Evolutionary conservation across 2,329 filamentous ascomycete species (phyloP).

Genomic region (Pseudogymnoascus sp.): DNA sequence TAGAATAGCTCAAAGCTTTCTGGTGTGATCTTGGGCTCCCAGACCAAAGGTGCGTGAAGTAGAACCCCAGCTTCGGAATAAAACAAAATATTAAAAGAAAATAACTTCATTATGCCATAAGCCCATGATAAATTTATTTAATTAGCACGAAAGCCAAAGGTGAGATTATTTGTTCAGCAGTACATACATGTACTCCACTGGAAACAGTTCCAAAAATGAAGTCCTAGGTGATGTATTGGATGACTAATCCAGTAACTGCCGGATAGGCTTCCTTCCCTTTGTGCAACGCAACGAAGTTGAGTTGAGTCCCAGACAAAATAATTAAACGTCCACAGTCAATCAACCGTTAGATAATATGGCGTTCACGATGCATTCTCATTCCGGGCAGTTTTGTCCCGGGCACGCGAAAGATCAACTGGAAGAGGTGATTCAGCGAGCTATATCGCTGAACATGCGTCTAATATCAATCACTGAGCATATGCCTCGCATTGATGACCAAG

Average conservation of each 20-base stretch:
- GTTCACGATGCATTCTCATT: conserved; percentile 96
- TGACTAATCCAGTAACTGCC: neutral
- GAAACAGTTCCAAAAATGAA: neutral
- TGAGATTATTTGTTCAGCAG: neutral
- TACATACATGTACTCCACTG: neutral
- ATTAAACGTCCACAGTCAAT: neutral
- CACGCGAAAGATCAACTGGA: conserved; percentile 84
- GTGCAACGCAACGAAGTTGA: neutral
- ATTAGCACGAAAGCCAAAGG: neutral
- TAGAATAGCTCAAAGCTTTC: neutral
- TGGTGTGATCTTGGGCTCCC: neutral
- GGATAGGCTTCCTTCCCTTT: neutral
- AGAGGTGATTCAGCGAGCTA: conserved; percentile 71
- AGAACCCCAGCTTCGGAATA: neutral
- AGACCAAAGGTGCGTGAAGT: neutral
- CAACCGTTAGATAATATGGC: conserved; percentile 52
- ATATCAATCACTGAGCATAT: conserved; percentile 95
- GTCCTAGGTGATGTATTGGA: neutral
- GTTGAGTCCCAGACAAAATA: neutral
- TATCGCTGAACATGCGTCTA: conserved; percentile 67
- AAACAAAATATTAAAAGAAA: neutral
- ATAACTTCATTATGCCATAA: neutral
- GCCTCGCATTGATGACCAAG: conserved; percentile 62
- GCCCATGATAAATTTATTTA: neutral
- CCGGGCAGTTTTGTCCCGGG: conserved; percentile 88